Percentiles rank a stretch among this genome's conserved stretches.
phyloP scores from a whole-genome alignment of 805 yeast genomes.

The Komagataella populi region DNA sequence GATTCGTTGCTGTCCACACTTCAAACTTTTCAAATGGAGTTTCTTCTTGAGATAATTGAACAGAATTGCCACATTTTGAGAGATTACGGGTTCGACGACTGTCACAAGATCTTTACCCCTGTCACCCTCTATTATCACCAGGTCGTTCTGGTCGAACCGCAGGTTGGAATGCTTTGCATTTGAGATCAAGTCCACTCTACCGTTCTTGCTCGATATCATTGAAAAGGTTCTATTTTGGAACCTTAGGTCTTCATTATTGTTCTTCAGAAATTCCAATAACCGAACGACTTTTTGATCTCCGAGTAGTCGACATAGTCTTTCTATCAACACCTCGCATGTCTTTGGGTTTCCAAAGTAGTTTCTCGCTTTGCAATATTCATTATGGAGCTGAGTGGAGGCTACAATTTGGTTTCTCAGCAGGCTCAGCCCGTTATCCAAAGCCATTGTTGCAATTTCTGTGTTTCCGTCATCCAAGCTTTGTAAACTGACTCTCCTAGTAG shows the following conservation, averaged over 20 bases:
- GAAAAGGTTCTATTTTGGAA: constrained; percentile 23
- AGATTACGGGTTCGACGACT: constrained; percentile 53
- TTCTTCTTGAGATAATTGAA: constrained; percentile 65
- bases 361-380: constrained; percentile 30
- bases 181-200: constrained; percentile 51
- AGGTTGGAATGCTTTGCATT: constrained; percentile 55
- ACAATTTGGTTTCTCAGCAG: constrained; percentile 41
- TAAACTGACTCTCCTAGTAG: neutral
- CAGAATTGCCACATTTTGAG: constrained; percentile 51
- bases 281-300: constrained; percentile 10
- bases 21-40: constrained; percentile 44
- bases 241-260: constrained; percentile 29
- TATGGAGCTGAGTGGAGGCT: constrained; percentile 43
- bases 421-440: constrained; percentile 51
- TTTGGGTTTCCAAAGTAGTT: constrained; percentile 41
- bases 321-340: constrained; percentile 23
- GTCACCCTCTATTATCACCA: constrained; percentile 74
- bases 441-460: constrained; percentile 1
- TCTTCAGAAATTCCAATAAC: constrained; percentile 24
- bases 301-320: constrained; percentile 16
- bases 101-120: constrained; percentile 70
- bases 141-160: constrained; percentile 41
- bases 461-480: neutral
- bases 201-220: constrained; percentile 21
- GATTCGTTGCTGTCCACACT: constrained; percentile 17